These are phyloP conservation scores for Candida sphagnicola DNA, from an alignment of 805 yeast genomes.

Conservation along the genomic window DNA sequence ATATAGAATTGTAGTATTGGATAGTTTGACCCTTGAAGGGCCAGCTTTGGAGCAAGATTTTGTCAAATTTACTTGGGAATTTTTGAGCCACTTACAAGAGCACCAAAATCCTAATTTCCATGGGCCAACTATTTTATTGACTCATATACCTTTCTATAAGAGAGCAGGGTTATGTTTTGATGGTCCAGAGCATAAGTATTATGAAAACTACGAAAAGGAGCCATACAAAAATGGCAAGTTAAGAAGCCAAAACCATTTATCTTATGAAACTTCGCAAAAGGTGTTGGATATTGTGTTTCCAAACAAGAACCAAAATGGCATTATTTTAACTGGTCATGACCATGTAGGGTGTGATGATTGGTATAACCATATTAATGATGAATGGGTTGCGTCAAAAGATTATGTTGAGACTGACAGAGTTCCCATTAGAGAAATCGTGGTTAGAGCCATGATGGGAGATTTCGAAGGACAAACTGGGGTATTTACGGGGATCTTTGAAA, in stretches of 20 bases:
- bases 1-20: constrained; percentile 88
- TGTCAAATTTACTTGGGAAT: constrained; percentile 64
- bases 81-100: constrained; percentile 56
- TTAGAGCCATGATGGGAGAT: constrained; percentile 95
- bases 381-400: constrained; percentile 59
- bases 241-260: constrained; percentile 83
- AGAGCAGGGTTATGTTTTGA: constrained; percentile 79
- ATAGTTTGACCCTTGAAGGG: constrained; percentile 82
- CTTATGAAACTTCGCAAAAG: constrained; percentile 59
- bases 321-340: constrained; percentile 91
- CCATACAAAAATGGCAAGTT: constrained; percentile 68
- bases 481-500: constrained; percentile 66
- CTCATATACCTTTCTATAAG: constrained; percentile 89
- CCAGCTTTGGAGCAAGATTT: constrained; percentile 80
- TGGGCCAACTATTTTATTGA: constrained; percentile 79
- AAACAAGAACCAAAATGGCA: constrained; percentile 59
- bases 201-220: constrained; percentile 50
- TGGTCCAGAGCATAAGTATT: constrained; percentile 61
- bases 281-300: constrained; percentile 72
- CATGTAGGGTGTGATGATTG: constrained; percentile 87
- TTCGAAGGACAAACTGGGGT: constrained; percentile 86
- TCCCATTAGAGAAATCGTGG: constrained; percentile 74
- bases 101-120: constrained; percentile 44
- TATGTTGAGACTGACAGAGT: constrained; percentile 16
- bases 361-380: constrained; percentile 44